Base-by-base conservation (phyloP, 306 rosid species). In the Dryas drummondii region DNA sequence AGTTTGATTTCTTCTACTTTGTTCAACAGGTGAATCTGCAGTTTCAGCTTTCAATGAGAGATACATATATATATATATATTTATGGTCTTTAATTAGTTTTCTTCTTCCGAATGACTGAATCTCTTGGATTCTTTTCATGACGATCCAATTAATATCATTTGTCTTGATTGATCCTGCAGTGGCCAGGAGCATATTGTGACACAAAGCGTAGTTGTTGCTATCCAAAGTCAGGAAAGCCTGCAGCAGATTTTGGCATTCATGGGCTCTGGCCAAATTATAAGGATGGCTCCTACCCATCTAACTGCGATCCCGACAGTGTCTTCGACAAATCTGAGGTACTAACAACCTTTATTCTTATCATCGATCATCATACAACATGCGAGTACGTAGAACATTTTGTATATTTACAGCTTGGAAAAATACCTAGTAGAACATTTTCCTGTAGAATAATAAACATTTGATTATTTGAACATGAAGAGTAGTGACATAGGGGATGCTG, bases 121-220 rank as follows among this genome's bases (percentile, higher is more conserved):
- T 22, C 22, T 22, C 22, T 22, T 22, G 37, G 37, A 32, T 2
- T 32, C 37, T 32, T 32, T 32, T 32, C 37, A 32, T 32, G 3
- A 32, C 2, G 37, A 32, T 32, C 37, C 2, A 32, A 32, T 32
- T 1, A 0, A 32, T 32, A 32, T 32, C 37, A 32, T 32, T 32
- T 32, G 37, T 37, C 40, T 37, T 53, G 44, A 37, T 68, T 48
- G 22, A 68, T 26, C 37, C 22, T 84, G 72, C 54, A 93, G 98
- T 93, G 98, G 98, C 98, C 96, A 46, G 98, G 96, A 48, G 87
- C 97, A 19, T 93, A 84, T 61, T 93, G 98, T 76, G 98, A 89
- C 71, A 72, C 91, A 15, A 14, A 81, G 72, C 78, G 82, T 11
- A 85, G 85, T 48, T 93, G 98, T 55, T 93, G 98, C 75, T 89